Base-by-base conservation (phyloP, 768 basidiomycete genomes). In the Termitomyces sp. region DNA sequence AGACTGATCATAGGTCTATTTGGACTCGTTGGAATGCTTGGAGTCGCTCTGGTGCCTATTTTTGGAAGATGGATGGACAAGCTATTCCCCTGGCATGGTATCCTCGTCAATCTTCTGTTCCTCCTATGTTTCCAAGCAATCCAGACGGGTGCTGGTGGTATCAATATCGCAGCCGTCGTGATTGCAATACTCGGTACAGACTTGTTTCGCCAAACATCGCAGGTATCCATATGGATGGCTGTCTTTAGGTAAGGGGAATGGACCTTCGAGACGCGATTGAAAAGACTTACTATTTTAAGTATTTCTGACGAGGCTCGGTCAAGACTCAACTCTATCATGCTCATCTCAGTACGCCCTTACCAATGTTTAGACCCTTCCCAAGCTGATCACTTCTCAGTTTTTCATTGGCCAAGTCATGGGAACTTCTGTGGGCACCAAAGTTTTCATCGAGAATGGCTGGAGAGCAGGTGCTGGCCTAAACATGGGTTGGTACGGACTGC, bases 361-460 rank as follows among this genome's bases (percentile, higher is more conserved):
- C 20, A 18, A 8, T 15, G 22, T 22, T 33, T 3, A 53, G 20
- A 55, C 8, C 0, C n/a, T 54, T 20, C 18, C 44, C 12, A 51
- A 48, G 28, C 13, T 22, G 50, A 55, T 39, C 16, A 16, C 60
- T 42, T 18, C 20, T 53, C 32, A 83, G 82, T 73, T 89, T 35
- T 91, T 92, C 72, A 79, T 90, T 24, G 92, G 92, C 0, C 91
- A 94, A 76, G 89, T 93, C 11, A 86, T 90, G 74, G 92, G 92
- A 18, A 92, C 91, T 0, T 80, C 89, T 0, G 87, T 88, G 0
- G 88, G 91, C 35, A 89, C 90, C 0, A 71, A 82, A 39, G 81
- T 94, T 2, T 94, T 91, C 73, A 79, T 88, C 33, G 65, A 76
- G 15, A 75, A 83, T 64, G 92, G 92, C 16, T 93, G 90, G 90